Conservation (phyloP, 495 filamentous ascomycete species). For the Articulospora tetracladia region DNA sequence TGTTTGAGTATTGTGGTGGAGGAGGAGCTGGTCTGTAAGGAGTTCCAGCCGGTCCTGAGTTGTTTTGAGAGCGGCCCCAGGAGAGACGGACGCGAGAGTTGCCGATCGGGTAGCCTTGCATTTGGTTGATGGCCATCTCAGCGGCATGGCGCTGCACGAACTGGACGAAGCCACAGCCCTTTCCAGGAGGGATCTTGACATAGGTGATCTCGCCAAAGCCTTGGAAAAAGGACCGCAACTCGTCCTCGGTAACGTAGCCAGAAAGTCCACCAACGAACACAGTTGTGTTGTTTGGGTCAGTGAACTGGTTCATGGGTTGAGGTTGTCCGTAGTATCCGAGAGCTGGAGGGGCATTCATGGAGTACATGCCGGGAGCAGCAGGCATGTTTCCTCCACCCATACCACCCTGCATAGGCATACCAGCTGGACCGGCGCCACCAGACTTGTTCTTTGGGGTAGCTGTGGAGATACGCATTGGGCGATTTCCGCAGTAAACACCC, state of each 20-base stretch:
- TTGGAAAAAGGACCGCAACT: constrained; percentile 99
- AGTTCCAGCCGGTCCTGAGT: constrained; percentile 94
- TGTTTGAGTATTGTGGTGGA: constrained; percentile 78
- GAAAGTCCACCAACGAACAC: constrained; percentile 98
- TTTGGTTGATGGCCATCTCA: constrained; percentile 99
- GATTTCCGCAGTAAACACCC: constrained; percentile 97
- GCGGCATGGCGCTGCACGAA: constrained; percentile 99
- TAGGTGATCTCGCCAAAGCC: constrained; percentile 99
- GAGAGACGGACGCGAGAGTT: constrained; percentile 97
- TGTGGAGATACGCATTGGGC: constrained; percentile 97
- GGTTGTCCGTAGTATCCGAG: constrained; percentile 79
- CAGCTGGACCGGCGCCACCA: constrained; percentile 50
- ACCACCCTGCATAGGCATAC: constrained; percentile 41
- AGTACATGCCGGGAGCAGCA: constrained; percentile 44
- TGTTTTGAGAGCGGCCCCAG: constrained; percentile 98
- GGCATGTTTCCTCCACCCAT: constrained; percentile 35
- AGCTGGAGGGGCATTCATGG: constrained; percentile 67
- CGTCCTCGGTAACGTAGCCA: constrained; percentile 98
- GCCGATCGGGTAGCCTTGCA: constrained; percentile 99
- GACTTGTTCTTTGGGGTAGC: constrained; percentile 95
- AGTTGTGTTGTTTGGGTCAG: constrained; percentile 99
- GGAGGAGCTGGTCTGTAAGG: constrained; percentile 95
- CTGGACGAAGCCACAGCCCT: constrained; percentile 98
- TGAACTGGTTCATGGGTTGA: constrained; percentile 99
- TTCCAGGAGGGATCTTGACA: constrained; percentile 99